Evolutionary conservation across 2,329 filamentous ascomycete species (phyloP), one percentile per base, ranked within the genome.

Genomic region (Saccharata proteae): DNA sequence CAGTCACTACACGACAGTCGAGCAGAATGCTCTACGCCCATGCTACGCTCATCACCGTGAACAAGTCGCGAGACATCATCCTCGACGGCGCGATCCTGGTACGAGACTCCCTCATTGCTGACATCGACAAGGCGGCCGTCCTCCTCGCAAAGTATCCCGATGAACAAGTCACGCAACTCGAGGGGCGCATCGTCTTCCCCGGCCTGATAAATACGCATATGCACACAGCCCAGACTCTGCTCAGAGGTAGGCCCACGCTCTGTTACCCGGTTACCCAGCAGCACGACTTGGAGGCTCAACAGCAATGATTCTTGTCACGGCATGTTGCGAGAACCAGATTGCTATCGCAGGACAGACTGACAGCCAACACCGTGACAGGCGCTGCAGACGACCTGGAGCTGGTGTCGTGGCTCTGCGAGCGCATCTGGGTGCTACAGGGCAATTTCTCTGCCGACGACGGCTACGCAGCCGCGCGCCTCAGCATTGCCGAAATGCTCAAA

Each of bases 1-100:
- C n/a, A n/a, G n/a, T n/a, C n/a, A n/a, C n/a, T n/a, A n/a, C n/a
- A n/a, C n/a, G n/a, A n/a, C n/a, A n/a, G n/a, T 5, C 29, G 10
- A n/a, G 14, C 29, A n/a, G 10, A 9, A 61, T 59, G 44, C 47
- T 71, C 0, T 66, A 67, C 39, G 57, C 51, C 2, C 50, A 67
- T 40, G 65, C 59, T 6, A 69, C 64, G 3, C 62, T 71, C 35
- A 59, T 71, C 39, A 70, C 66, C 0, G 51, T 71, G 40, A 65
- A 69, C 40, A 29, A 49, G 16, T 39, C 41, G 11, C 54, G 62
- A 13, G 54, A 61, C 20, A 56, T 71, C 29, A 59, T 67, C 34
- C 44, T 57, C 4, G 54, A 68, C 37, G 66, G 65, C 10, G 59
- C 57, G 9, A 49, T 71, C 17, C 49, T 61, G 1, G 52, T 67